These are phyloP conservation scores for Globisporangium echinulatum DNA, from an alignment of 352 stramenopile genomes.

Conservation along the genomic window DNA sequence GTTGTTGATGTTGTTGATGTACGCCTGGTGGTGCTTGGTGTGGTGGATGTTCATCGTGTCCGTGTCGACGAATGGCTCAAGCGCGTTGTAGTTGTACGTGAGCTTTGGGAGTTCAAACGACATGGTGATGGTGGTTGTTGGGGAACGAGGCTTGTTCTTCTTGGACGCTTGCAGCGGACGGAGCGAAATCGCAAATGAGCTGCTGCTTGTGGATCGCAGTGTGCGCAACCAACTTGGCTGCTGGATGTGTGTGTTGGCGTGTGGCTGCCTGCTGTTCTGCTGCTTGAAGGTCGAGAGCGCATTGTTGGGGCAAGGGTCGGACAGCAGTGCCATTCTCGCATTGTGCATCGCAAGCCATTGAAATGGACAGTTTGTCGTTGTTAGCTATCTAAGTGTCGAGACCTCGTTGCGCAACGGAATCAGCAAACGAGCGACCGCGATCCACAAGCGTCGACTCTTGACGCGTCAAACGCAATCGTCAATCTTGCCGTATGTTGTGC, in stretches of 20 bases:
- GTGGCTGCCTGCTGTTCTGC: not conserved
- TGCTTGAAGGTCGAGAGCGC: too few relatives aligned
- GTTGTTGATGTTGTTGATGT: constrained; percentile 90
- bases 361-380: too few relatives aligned
- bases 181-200: constrained; percentile 36
- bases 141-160: constrained; percentile 3
- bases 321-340: not conserved
- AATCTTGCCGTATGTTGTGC: not conserved
- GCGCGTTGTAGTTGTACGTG: constrained; percentile 80
- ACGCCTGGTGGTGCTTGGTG: constrained; percentile 88
- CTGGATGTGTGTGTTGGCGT: not conserved
- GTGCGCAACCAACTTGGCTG: not conserved
- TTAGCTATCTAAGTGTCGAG: too few relatives aligned
- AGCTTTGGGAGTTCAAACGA: constrained; percentile 77
- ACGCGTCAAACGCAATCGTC: not conserved
- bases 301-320: too few relatives aligned
- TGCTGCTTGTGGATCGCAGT: not conserved
- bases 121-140: constrained; percentile 25
- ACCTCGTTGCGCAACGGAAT: not conserved
- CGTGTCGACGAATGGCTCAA: constrained; percentile 87
- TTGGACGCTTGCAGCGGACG: constrained; percentile 16
- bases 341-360: not conserved
- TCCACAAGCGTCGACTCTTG: not conserved
- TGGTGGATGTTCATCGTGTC: constrained; percentile 90
- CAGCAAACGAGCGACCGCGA: not conserved